Evolutionary conservation across 108 stramenopile genomes (phyloP).

Genomic region (Seminavis robusta): DNA sequence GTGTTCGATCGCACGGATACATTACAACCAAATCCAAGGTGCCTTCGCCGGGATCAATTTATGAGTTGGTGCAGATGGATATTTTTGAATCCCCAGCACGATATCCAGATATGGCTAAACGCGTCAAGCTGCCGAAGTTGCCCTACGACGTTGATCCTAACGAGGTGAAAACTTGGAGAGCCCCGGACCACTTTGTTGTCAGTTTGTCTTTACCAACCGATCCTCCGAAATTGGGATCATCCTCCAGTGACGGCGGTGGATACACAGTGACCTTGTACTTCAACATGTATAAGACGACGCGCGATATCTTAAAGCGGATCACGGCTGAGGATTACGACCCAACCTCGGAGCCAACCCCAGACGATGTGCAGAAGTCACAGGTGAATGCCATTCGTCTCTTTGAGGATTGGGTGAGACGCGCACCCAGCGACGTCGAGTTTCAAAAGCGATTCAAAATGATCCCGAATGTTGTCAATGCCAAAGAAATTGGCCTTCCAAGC

Average conservation of each 20-base stretch:
- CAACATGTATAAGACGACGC: conserved; percentile 69
- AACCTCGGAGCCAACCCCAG: conserved; percentile 27
- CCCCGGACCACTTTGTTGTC: conserved; percentile 72
- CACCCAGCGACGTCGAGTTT: conserved; percentile 63
- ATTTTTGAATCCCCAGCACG: conserved; percentile 62
- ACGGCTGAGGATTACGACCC: conserved; percentile 73
- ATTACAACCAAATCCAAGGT: conserved; percentile 67
- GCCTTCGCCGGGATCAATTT: conserved; percentile 66
- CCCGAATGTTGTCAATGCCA: conserved; percentile 55
- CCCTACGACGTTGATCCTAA: conserved; percentile 33
- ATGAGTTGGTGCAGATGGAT: conserved; percentile 64
- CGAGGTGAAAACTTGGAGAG: conserved; percentile 60
- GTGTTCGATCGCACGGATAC: conserved; percentile 71
- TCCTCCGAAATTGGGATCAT: conserved; percentile 57
- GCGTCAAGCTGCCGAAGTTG: conserved; percentile 57
- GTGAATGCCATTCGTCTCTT: conserved; percentile 78
- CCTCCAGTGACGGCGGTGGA: conserved; percentile 65
- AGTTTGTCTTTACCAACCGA: conserved; percentile 74
- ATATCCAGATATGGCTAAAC: conserved; percentile 57
- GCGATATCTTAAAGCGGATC: conserved; percentile 71
- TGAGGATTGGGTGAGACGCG: conserved; percentile 71
- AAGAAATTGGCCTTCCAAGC: conserved; percentile 72
- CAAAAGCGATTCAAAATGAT: conserved; percentile 80
- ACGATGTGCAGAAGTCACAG: conserved; percentile 50
- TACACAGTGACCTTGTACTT: conserved; percentile 68